phyloP scores from a whole-genome alignment of 2,329 filamentous ascomycete species.

The Alternaria longipes region DNA sequence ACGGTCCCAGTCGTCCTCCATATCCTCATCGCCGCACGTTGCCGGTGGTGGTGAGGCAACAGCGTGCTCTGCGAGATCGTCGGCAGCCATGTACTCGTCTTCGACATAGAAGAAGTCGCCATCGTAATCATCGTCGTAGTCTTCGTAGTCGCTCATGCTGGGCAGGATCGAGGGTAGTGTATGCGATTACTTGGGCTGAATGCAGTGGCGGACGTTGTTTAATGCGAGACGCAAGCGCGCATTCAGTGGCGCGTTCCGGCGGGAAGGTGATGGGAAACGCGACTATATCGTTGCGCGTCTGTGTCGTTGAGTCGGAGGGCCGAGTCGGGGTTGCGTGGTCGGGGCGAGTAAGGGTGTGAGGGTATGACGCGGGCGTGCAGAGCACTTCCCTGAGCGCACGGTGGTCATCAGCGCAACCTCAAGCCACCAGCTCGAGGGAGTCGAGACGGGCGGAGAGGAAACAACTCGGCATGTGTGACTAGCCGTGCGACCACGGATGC shows the following conservation, averaged over 20 bases:
- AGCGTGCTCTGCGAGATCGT: constrained; percentile 60
- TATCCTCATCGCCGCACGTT: constrained; percentile 43
- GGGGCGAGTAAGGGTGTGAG: neutral
- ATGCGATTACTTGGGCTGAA: neutral
- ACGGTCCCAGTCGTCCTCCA: constrained; percentile 55
- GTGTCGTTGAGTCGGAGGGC: neutral
- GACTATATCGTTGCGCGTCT: neutral
- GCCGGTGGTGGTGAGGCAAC: constrained; percentile 55
- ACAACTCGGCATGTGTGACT: neutral
- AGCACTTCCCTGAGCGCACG: constrained; percentile 12
- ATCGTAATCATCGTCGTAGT: constrained; percentile 50
- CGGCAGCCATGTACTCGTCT: constrained; percentile 54
- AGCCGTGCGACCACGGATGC: neutral
- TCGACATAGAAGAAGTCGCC: constrained; percentile 60
- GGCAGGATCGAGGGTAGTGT: constrained; percentile 15
- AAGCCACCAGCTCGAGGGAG: constrained; percentile 6
- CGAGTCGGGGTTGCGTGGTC: constrained; percentile 6
- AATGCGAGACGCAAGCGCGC: too few relatives aligned
- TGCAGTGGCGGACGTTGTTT: neutral
- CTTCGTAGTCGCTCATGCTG: constrained; percentile 55
- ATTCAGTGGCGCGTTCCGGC: neutral
- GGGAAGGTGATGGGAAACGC: neutral
- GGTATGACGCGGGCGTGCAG: constrained; percentile 20
- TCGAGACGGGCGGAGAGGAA: neutral
- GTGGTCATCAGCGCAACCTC: constrained; percentile 17